These are phyloP conservation scores for Pilasporangium apinafurcum DNA, from an alignment of 352 stramenopile species.

Conservation along the genomic window DNA sequence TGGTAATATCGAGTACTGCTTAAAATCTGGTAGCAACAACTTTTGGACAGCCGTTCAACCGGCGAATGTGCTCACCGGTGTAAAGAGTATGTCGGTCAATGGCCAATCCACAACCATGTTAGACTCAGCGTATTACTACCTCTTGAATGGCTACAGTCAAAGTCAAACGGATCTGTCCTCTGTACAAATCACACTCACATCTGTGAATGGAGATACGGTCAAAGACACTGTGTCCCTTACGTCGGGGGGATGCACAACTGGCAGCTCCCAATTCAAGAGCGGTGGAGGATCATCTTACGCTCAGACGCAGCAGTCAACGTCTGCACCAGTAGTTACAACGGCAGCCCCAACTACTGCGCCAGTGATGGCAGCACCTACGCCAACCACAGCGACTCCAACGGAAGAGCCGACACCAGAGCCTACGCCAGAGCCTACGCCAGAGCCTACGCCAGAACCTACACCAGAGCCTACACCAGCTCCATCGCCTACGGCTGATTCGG, in stretches of 20 bases:
- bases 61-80: slow-evolving; percentile 35
- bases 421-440: slow-evolving; percentile 3
- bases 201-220: slow-evolving; percentile 43
- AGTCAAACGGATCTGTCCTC: slow-evolving; percentile 24
- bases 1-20: slow-evolving; percentile 54
- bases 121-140: slow-evolving; percentile 62
- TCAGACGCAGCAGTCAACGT: slow-evolving; percentile 8
- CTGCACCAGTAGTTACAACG: slow-evolving; percentile 4
- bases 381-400: slow-evolving; percentile 8
- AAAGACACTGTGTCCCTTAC: slow-evolving; percentile 45
- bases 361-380: slow-evolving; percentile 2
- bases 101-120: slow-evolving; percentile 51
- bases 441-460: slow-evolving; percentile 1
- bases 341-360: slow-evolving; percentile 4
- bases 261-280: slow-evolving; percentile 27
- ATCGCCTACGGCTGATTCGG: too few species aligned
- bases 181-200: slow-evolving; percentile 44
- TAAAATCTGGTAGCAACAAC: slow-evolving; percentile 58
- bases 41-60: slow-evolving; percentile 61
- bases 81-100: slow-evolving; percentile 59
- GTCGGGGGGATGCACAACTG: slow-evolving; percentile 31
- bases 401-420: slow-evolving; percentile 5
- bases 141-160: slow-evolving; percentile 19
- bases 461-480: background rate
- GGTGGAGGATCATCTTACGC: slow-evolving; percentile 12